Evolutionary conservation across 306 rosid genomes (phyloP).

Genomic region (Vigna trinervia): DNA sequence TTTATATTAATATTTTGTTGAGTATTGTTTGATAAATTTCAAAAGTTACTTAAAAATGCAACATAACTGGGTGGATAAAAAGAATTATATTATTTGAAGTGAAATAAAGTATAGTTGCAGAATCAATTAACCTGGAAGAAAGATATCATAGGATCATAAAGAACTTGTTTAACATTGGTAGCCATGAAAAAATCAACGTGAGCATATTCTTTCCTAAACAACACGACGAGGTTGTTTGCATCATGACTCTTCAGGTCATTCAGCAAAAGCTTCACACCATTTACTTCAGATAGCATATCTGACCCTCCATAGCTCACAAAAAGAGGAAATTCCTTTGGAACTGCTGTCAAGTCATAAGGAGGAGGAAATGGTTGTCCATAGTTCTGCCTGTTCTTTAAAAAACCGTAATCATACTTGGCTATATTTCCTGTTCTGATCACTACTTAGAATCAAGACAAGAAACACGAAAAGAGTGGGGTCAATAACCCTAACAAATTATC

Average conservation of each 20-base stretch:
- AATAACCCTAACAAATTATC: not conserved
- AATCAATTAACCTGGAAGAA: constrained; percentile 53
- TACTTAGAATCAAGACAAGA: constrained; percentile 28
- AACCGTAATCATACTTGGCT: constrained; percentile 61
- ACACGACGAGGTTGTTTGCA: constrained; percentile 51
- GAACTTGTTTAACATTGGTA: constrained; percentile 56
- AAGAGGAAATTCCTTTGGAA: constrained; percentile 68
- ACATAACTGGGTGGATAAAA: not conserved
- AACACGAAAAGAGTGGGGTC: not conserved
- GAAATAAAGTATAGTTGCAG: too few species aligned
- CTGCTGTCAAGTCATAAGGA: constrained; percentile 53
- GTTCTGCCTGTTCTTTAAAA: constrained; percentile 47
- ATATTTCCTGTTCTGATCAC: constrained; percentile 63
- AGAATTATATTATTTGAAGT: too few species aligned
- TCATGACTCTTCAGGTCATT: constrained; percentile 57
- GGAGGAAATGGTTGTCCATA: constrained; percentile 71
- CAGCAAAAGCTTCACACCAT: constrained; percentile 62
- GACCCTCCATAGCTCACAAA: constrained; percentile 60
- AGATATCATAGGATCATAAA: constrained; percentile 62
- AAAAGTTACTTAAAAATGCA: not conserved
- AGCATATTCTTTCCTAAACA: constrained; percentile 58
- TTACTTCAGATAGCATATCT: constrained; percentile 58
- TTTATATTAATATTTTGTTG: too few species aligned
- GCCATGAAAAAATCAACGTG: constrained; percentile 68
- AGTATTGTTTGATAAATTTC: not conserved